Evolutionary conservation across 441 rosid genomes (phyloP), one percentile per base, ranked within the genome.

Genomic region (Eruca vesicaria): DNA sequence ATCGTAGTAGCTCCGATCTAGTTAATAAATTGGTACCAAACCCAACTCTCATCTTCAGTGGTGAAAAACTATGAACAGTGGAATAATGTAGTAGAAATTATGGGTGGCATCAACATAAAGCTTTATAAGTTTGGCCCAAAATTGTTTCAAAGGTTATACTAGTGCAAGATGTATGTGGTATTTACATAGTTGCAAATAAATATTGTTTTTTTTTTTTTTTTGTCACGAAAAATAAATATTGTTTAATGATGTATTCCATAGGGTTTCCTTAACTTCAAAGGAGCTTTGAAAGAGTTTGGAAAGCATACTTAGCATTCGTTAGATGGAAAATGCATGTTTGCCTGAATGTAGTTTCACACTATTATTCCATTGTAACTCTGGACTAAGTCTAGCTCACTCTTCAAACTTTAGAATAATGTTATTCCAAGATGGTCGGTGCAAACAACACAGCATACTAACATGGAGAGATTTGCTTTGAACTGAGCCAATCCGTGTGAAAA

Each of bases 241-340:
- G n/a, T n/a, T n/a, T n/a, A n/a, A n/a, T n/a, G 56, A 61, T 45
- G 31, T 55, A 45, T 66, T 43, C 61, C 55, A 23, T 48, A 23
- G 32, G 57, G n/a, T n/a, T n/a, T n/a, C n/a, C n/a, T n/a, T n/a
- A 10, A 9, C 23, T 48, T 57, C 21, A 31, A 43, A 48, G 5
- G 48, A 48, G 15, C 41, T 74, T 10, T 43, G 67, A 61, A 26
- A 74, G 65, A 32, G 55, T 43, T 31, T 69, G 36, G 48, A 75
- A 61, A 74, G 55, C 35, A 69, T 68, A 2, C 7, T 1, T 14
- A 10, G 35, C 35, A 57, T 45, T 32, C 10, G 14, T 64, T 10
- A 45, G 7, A 57, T 58, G 68, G 35, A 45, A 14, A 48, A 43
- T 18, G 63, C 52, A 66, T 38, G 36, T 55, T 20, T 56, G 59